phyloP scores from a whole-genome alignment of 768 basidiomycete species.

The Piloderma croceum region DNA sequence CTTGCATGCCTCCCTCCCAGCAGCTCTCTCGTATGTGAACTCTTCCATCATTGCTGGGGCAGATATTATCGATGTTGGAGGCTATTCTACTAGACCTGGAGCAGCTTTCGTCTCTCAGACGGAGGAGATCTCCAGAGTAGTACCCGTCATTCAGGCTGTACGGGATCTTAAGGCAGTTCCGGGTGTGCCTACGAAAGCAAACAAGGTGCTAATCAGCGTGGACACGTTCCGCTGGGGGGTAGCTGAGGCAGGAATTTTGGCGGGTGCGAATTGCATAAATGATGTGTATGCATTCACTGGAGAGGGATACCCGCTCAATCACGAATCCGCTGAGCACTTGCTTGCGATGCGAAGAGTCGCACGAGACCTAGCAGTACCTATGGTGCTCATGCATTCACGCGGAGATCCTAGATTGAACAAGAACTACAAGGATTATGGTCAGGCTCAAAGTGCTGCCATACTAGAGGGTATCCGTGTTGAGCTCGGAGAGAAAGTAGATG shows the following conservation, averaged over 20 bases:
- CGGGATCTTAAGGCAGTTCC: no score
- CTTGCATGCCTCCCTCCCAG: slow-evolving; percentile 42
- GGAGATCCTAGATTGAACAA: slow-evolving; percentile 78
- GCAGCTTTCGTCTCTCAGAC: slow-evolving; percentile 58
- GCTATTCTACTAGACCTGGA: slow-evolving; percentile 86
- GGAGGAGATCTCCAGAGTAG: slow-evolving; percentile 70
- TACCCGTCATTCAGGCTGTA: slow-evolving; percentile 63
- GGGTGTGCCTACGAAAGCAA: slow-evolving; percentile 13
- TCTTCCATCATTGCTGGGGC: slow-evolving; percentile 53
- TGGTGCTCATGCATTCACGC: slow-evolving; percentile 91
- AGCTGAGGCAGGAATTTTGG: slow-evolving; percentile 63
- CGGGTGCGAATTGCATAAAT: slow-evolving; percentile 91
- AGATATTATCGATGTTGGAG: slow-evolving; percentile 86
- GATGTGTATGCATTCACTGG: slow-evolving; percentile 85
- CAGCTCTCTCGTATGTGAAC: slow-evolving; percentile 50
- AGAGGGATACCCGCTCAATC: slow-evolving; percentile 24
- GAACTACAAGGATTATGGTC: slow-evolving; percentile 46
- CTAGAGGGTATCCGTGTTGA: slow-evolving; percentile 66
- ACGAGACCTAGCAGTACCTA: slow-evolving; percentile 62
- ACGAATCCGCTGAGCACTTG: slow-evolving; percentile 35
- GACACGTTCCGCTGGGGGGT: slow-evolving; percentile 88
- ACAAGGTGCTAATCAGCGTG: slow-evolving; percentile 49
- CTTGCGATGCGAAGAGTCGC: slow-evolving; percentile 61
- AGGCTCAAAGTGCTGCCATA: slow-evolving; percentile 39
- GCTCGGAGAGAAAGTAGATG: slow-evolving; percentile 61